Base-by-base conservation (phyloP, 2,329 filamentous ascomycete genomes). In the Aspergillus pseudotamarii region DNA sequence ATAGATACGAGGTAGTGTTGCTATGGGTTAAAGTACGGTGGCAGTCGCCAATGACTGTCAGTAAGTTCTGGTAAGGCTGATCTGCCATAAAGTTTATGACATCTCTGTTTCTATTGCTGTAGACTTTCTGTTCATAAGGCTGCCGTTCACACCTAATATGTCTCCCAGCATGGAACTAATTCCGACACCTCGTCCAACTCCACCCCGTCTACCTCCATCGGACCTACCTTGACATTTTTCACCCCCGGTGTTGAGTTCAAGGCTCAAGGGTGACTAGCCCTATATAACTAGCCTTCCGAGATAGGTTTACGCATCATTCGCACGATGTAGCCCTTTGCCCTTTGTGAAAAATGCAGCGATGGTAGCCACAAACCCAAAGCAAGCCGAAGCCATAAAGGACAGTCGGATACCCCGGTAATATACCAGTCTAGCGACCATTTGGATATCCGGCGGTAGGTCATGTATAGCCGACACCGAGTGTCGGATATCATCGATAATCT, bases 401-500 rank as follows among this genome's bases (percentile, higher is more conserved):
- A 85, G 83, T 38, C 78, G 78, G 11, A 89, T 80, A 0, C 86
- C 86, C 16, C 85, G 81, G 59, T 88, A 89, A 67, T 89, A 89
- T 0, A 89, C 85, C 16, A 84, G 71, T 4, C 86, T 80, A 2
- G 84, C 87, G 30, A 82, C 81, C 26, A 85, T 80, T 67, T 88
- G 86, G 21, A 87, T 72, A 11, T 88, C 85, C 0, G 82, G 81
- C 1, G 86, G 85, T 0, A 89, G 79, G 11, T 80, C 74, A n/a
- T 79, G 78, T 14, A 89, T 80, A 2, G 82, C 82, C 2, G 84
- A 82, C 3, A 89, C 83, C 0, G 87, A 89, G 67, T 89, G 88
- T 12, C 86, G 80, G 59, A 90, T 87, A 60, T 85, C 81, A 32
- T 88, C 82, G 54, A 90, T 86, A 38, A 89, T 75, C 86, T 89